Base-by-base conservation (phyloP, 148 eudicot genomes). In the Limonium bicolor region DNA sequence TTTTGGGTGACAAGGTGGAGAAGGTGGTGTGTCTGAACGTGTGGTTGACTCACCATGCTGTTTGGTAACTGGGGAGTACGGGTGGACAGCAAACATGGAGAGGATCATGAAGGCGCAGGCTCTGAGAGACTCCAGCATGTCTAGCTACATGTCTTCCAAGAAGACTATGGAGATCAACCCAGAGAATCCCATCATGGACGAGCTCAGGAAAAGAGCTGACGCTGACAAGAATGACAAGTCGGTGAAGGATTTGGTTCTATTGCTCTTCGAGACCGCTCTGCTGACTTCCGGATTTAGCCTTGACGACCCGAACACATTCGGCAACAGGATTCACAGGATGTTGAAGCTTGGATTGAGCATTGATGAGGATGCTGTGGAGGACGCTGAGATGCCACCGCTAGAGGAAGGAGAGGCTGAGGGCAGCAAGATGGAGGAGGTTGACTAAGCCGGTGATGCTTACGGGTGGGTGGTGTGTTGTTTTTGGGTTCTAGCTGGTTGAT, bases 101-200 rank as follows among this genome's bases (percentile, higher is more conserved):
- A 71, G 85, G 53, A 77, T 77, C 61, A 77, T 77, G 79, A 77
- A 77, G 61, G 92, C 85, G 0, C 82, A 81, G 28, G 93, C 93
- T 11, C 34, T 82, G 35, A 74, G 82, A 58, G 93, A 82, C 60
- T 82, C 93, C 0, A 82, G 93, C 77, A 74, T 74, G 82, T 78
- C 79, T 1, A 86, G 93, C 0, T 82, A 77, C 74, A 82, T 82
- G 93, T 82, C 93, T 0, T 71, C 79, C 50, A 82, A 82, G 72
- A 82, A 82, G 74, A 82, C 93, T 0, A 82, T 82, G 93, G 93
- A 82, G 66, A 78, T 82, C 59, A 82, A 82, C 64, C 93, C 93
- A 0, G 93, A 82, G 66, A 82, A 82, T 51, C 48, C 93, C 1
- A 82, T 77, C 54, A 82, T 82, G 93, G 86, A 82, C 11, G 93